Base-by-base conservation (phyloP, 2,329 filamentous ascomycete genomes). In the Cryphonectria naterciae region DNA sequence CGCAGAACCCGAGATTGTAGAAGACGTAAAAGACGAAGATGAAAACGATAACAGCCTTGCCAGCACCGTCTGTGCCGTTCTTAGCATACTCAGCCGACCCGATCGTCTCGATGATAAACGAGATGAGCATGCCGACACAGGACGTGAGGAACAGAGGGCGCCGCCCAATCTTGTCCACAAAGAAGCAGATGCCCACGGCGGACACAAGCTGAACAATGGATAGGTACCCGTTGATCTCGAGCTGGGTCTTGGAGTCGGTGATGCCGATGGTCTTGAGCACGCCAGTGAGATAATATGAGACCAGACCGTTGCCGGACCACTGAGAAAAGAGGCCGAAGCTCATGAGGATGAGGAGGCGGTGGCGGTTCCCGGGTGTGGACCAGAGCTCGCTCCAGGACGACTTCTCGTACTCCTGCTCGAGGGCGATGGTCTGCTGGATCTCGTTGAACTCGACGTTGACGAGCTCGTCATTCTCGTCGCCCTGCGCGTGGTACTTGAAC, bases 311-410 rank as follows among this genome's bases (percentile, higher is more conserved):
- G 49, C 87, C 87, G 68, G 83, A 86, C 85, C 85, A 89, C 73
- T 89, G 87, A 11, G 84, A 85, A 80, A 89, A 89, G 72, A 88
- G 80, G 72, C 86, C 87, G 10, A 86, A 80, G 32, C 83, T 81
- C 64, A 88, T 77, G n/a, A 86, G 79, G 69, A 90, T 87, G 65
- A 87, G 76, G 39, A 88, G 79, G 49, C 87, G 81, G 74, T 85
- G 84, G 52, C 86, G 83, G 76, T 89, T 89, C 54, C 85, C 87
- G 35, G 81, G 81, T 6, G 84, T 86, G 68, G 81, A 82, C 76
- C 83, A 77, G 52, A 87, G 79, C 70, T 85, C 81, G 7, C 77
- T 70, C 81, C 85, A 86, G 60, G 80, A 78, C 67, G 82, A 82
- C 74, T 80, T 78, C 74, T 84, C 80, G 68, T 82, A 81, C 70